Percentiles rank a stretch among this genome's conserved stretches.
phyloP scores from a whole-genome alignment of 2,329 filamentous ascomycete species.

The Trichoderma citrinoviride region DNA sequence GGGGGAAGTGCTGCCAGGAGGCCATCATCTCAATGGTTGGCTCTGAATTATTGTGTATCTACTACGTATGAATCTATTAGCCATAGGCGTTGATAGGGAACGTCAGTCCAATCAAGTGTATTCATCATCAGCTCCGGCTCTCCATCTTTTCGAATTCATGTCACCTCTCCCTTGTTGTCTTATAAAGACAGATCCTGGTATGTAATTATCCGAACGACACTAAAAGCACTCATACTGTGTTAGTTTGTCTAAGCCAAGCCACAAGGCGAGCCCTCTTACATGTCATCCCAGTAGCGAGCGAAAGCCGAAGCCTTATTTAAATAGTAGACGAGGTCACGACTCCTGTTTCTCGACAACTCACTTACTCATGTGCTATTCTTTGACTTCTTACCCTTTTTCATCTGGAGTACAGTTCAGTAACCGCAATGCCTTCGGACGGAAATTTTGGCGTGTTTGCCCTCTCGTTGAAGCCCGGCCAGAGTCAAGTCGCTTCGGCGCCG shows the following conservation, averaged over 20 bases:
- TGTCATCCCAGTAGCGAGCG: neutral
- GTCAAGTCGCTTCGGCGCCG: neutral
- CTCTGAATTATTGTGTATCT: no score
- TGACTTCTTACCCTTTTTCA: no score
- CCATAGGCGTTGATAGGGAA: neutral
- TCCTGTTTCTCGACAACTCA: neutral
- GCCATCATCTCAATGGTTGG: no score
- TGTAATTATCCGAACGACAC: neutral
- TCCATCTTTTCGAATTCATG: neutral
- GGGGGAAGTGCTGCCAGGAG: no score
- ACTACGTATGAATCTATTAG: neutral
- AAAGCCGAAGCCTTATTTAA: neutral
- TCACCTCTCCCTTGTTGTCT: neutral
- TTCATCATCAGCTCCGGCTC: neutral
- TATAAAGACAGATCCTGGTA: neutral
- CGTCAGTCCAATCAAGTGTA: neutral
- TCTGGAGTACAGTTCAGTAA: neutral
- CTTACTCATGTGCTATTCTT: neutral
- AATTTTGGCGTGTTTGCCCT: constrained; percentile 16
- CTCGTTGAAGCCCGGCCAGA: neutral
- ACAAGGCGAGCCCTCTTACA: neutral
- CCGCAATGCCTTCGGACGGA: neutral
- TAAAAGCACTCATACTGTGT: constrained; percentile 4
- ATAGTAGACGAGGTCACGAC: neutral
- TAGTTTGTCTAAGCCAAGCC: neutral